These are phyloP conservation scores for Calonectria pseudoturangicola DNA, from an alignment of 2,329 filamentous ascomycete species.

Conservation along the genomic window DNA sequence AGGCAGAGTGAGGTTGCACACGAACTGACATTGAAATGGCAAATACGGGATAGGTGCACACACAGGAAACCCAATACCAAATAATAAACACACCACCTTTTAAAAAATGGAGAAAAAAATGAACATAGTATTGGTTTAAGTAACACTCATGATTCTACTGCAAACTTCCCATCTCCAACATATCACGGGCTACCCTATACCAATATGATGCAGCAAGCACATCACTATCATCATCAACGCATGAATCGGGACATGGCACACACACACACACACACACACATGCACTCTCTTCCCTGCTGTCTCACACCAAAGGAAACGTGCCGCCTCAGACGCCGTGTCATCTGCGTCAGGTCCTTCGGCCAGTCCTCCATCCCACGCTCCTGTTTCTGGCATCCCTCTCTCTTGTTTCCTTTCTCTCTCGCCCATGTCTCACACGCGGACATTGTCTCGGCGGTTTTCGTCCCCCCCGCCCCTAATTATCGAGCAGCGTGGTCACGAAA, in stretches of 20 bases:
- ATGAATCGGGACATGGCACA: background rate
- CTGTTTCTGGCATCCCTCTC: slow-evolving; percentile 23
- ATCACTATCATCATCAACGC: background rate
- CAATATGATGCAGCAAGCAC: background rate
- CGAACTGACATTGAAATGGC: too few species aligned
- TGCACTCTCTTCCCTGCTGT: slow-evolving; percentile 22
- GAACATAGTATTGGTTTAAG: background rate
- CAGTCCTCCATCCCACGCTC: slow-evolving; percentile 21
- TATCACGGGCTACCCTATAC: slow-evolving; percentile 24
- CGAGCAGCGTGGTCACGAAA: slow-evolving; percentile 24
- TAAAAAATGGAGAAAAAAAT: background rate
- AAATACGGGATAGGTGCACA: background rate
- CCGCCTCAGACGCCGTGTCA: slow-evolving; percentile 35
- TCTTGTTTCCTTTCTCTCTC: slow-evolving; percentile 25
- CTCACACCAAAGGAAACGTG: slow-evolving; percentile 29
- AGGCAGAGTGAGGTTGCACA: too few species aligned
- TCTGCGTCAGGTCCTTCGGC: slow-evolving; percentile 44
- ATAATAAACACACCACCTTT: too few species aligned
- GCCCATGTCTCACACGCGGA: slow-evolving; percentile 21
- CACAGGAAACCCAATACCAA: background rate
- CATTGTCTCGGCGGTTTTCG: slow-evolving; percentile 39
- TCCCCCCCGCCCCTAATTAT: background rate
- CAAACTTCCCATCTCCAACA: background rate
- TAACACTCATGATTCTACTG: background rate
- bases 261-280: background rate